Evolutionary conservation across 257 asterid species (phyloP).

Genomic region (Fraxinus americana): DNA sequence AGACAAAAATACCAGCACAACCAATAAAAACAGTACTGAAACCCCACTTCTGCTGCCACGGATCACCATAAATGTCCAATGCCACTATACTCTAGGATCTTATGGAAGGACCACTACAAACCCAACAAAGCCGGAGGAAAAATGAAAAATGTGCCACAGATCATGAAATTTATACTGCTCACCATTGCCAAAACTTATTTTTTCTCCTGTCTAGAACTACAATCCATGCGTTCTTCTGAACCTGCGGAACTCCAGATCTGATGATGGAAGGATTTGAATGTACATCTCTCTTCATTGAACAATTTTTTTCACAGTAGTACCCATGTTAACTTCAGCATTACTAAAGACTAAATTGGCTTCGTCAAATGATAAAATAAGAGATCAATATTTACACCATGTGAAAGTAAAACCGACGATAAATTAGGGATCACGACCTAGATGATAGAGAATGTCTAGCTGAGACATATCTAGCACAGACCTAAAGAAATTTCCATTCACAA

Average conservation of each 20-base stretch:
- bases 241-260: background rate
- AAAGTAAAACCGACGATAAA: background rate
- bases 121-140: background rate
- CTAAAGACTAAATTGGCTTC: background rate
- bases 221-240: background rate
- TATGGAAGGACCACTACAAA: background rate
- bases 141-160: background rate
- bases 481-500: background rate
- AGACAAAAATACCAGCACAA: too few species aligned
- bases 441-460: background rate
- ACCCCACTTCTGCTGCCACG: background rate
- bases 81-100: background rate
- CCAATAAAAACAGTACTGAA: too few species aligned
- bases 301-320: background rate
- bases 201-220: background rate
- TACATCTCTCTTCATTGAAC: background rate
- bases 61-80: background rate
- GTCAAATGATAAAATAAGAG: background rate
- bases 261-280: background rate
- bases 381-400: background rate
- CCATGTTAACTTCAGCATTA: background rate
- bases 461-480: background rate
- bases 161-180: background rate
- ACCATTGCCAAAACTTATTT: background rate
- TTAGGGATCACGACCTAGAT: background rate